phyloP scores from a whole-genome alignment of 228 moss, liverwort and hornwort species.

The Sphagnum magellanicum region DNA sequence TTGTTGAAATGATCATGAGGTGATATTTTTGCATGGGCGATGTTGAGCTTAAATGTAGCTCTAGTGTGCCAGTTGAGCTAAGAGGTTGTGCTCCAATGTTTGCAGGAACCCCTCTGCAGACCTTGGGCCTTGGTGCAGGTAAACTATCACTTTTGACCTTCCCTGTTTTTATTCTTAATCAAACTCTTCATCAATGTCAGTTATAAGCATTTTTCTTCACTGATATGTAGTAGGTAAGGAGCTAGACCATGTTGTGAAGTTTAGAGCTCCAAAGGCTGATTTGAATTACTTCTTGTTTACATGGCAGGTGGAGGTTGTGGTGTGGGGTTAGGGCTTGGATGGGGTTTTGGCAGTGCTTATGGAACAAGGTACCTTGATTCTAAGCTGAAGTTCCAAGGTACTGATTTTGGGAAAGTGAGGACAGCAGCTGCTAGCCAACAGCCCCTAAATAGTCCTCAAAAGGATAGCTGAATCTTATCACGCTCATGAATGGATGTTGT shows the following conservation, averaged over 20 bases:
- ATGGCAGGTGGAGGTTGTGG: constrained; percentile 84
- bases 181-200: no score
- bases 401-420: constrained; percentile 60
- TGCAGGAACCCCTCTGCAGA: constrained; percentile 42
- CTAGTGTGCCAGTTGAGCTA: no score
- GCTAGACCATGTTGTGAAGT: no score
- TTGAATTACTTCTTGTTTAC: no score
- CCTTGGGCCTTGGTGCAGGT: constrained; percentile 39
- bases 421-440: constrained; percentile 24
- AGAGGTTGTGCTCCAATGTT: neutral
- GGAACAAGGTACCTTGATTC: constrained; percentile 88
- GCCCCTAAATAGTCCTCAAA: constrained; percentile 17
- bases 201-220: no score
- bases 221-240: no score
- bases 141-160: neutral
- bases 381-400: constrained; percentile 74
- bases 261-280: no score
- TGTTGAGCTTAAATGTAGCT: no score
- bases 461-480: neutral
- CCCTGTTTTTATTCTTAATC: no score
- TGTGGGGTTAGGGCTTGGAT: constrained; percentile 83
- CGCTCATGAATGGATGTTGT: no score
- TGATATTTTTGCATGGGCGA: no score
- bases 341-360: constrained; percentile 87
- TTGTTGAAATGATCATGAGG: no score